Percentiles rank a stretch among this genome's conserved stretches.
Evolutionary conservation across 768 basidiomycete genomes (phyloP).

Genomic region (Mycena galericulata): DNA sequence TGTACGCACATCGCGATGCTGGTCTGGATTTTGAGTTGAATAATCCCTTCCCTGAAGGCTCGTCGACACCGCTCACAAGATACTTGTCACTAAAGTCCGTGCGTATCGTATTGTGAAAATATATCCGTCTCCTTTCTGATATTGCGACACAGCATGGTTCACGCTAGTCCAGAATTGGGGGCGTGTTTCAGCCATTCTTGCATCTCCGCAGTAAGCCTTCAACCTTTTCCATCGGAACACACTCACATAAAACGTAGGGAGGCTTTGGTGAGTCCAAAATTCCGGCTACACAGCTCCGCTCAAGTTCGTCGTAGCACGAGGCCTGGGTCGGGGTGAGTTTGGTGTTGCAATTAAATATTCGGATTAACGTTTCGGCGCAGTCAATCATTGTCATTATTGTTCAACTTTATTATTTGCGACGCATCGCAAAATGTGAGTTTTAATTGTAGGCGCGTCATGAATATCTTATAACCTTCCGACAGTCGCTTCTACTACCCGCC

Average conservation of each 20-base stretch:
- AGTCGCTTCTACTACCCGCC: slow-evolving; percentile 30
- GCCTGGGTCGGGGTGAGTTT: slow-evolving; percentile 24
- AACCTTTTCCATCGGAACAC: too few relatives aligned
- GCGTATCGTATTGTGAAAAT: background rate
- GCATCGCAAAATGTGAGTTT: slow-evolving; percentile 27
- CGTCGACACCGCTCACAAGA: slow-evolving; percentile 30
- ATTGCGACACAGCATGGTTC: slow-evolving; percentile 30
- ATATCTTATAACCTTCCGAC: background rate
- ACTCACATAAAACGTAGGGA: slow-evolving; percentile 19
- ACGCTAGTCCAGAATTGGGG: slow-evolving; percentile 31
- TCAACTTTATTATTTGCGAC: slow-evolving; percentile 29
- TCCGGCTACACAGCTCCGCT: too few relatives aligned
- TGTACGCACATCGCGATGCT: background rate
- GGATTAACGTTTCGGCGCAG: slow-evolving; percentile 1
- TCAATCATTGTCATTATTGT: slow-evolving; percentile 31
- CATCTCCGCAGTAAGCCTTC: slow-evolving; percentile 24
- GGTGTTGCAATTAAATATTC: background rate
- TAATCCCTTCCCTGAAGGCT: background rate
- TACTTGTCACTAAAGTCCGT: slow-evolving; percentile 33
- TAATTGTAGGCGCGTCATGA: background rate
- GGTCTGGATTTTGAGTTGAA: background rate
- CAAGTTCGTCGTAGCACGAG: slow-evolving; percentile 1
- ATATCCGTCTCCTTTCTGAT: slow-evolving; percentile 15
- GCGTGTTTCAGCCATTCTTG: slow-evolving; percentile 32
- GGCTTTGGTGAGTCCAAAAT: slow-evolving; percentile 17